A percentile compares a stretch with the other conserved stretches of the same genome.
Evolutionary conservation across 306 rosid species (phyloP).

Genomic region (Cucurbita maxima): DNA sequence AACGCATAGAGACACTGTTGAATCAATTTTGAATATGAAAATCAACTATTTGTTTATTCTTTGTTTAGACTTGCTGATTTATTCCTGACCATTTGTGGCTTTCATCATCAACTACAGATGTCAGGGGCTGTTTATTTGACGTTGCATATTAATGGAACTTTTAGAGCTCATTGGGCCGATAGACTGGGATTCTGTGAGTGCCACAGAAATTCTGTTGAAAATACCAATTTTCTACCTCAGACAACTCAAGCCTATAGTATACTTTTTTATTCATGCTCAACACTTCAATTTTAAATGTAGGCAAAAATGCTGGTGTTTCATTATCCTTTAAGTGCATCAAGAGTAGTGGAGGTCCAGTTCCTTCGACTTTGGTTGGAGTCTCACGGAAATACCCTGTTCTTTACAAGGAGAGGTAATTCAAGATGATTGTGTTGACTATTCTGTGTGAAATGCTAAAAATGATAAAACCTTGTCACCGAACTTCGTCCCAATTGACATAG

Average conservation of each 20-base stretch:
- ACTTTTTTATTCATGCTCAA: slow-evolving; percentile 8
- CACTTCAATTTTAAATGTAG: slow-evolving; percentile 21
- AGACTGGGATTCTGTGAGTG: slow-evolving; percentile 75
- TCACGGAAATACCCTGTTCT: slow-evolving; percentile 71
- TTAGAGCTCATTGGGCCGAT: slow-evolving; percentile 81
- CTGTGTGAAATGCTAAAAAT: background rate
- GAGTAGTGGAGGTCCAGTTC: slow-evolving; percentile 60
- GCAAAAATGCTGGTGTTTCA: slow-evolving; percentile 56
- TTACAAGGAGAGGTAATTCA: slow-evolving; percentile 65
- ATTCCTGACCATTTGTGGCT: slow-evolving; percentile 7
- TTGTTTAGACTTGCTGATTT: background rate
- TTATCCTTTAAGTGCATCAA: slow-evolving; percentile 78
- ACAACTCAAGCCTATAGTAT: slow-evolving; percentile 1
- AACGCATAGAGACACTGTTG: background rate
- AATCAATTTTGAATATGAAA: background rate
- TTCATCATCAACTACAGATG: slow-evolving; percentile 42
- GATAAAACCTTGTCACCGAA: slow-evolving; percentile 2
- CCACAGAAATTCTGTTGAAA: background rate
- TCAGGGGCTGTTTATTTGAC: slow-evolving; percentile 36
- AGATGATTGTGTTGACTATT: slow-evolving; percentile 2
- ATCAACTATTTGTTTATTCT: background rate
- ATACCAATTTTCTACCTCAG: slow-evolving; percentile 3
- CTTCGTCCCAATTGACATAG: slow-evolving; percentile 23
- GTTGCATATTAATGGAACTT: slow-evolving; percentile 85
- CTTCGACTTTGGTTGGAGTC: slow-evolving; percentile 70